These are phyloP conservation scores for Pythium plurisporium DNA, from an alignment of 352 stramenopile genomes.

Conservation along the genomic window DNA sequence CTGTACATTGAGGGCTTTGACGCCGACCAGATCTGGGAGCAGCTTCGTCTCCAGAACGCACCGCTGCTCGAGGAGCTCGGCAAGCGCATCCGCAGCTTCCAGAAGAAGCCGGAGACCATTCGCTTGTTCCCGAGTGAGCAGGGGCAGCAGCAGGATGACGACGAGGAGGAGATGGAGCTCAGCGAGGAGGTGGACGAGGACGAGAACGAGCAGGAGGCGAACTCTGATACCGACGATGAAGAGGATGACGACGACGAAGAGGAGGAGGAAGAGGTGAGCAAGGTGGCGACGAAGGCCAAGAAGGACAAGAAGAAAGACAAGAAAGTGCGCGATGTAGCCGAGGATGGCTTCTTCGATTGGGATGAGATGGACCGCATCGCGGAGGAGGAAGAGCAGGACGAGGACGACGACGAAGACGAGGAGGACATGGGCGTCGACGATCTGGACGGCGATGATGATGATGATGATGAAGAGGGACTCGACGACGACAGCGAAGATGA, in stretches of 20 bases:
- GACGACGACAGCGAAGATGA: constrained; percentile 72
- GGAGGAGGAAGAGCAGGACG: constrained; percentile 60
- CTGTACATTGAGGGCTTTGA: constrained; percentile 83
- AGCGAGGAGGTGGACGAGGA: constrained; percentile 25
- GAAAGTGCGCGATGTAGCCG: constrained; percentile 58
- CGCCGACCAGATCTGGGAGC: constrained; percentile 82
- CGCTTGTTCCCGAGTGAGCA: constrained; percentile 56
- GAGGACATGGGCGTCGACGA: constrained; percentile 34
- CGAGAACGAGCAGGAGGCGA: constrained; percentile 23
- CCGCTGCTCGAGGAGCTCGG: constrained; percentile 62
- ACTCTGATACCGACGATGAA: constrained; percentile 16
- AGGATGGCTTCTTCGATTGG: constrained; percentile 86
- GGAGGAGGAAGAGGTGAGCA: constrained; percentile 24
- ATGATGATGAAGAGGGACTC: constrained; percentile 60
- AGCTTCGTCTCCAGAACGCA: constrained; percentile 77
- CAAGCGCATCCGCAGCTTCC: constrained; percentile 65
- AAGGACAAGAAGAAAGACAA: constrained; percentile 44
- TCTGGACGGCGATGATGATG: constrained; percentile 18
- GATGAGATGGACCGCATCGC: constrained; percentile 84
- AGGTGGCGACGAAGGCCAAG: constrained; percentile 6
- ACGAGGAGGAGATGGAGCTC: constrained; percentile 21
- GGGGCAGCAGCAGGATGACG: constrained; percentile 25
- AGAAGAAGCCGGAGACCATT: constrained; percentile 55
- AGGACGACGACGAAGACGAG: constrained; percentile 41
- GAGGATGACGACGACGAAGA: constrained; percentile 31